These are phyloP conservation scores for Asclepias syriaca DNA, from an alignment of 257 asterid genomes.

Conservation along the genomic window DNA sequence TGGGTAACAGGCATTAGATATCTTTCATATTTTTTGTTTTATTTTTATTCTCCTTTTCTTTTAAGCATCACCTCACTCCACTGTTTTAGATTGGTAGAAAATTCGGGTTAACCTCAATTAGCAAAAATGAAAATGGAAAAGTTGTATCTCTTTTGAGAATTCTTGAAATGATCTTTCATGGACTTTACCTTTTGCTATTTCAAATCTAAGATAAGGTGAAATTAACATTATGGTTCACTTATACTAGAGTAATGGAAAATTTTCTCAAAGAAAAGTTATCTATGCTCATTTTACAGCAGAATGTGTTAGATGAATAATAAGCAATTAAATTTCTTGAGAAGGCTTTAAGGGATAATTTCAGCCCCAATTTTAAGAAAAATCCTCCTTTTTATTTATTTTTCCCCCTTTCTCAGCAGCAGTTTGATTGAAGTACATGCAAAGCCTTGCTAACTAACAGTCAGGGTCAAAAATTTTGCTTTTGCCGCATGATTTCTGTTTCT, in stretches of 20 bases:
- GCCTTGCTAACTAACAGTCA: not conserved
- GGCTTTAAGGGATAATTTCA: not conserved
- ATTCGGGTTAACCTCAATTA: slow-evolving; percentile 1
- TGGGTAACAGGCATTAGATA: slow-evolving; percentile 1
- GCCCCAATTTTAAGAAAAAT: not conserved
- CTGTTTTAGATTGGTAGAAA: not conserved
- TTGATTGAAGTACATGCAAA: not conserved
- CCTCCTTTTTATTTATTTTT: not conserved
- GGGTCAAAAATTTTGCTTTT: not conserved
- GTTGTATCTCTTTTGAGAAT: not conserved
- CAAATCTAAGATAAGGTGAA: not conserved
- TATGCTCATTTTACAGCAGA: not conserved
- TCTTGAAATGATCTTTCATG: not conserved
- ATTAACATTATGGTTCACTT: not conserved
- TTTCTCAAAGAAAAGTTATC: slow-evolving; percentile 1
- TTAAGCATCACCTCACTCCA: not conserved
- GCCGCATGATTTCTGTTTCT: not conserved
- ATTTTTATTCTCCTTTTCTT: too few relatives aligned
- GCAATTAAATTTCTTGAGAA: not conserved
- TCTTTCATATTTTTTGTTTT: not conserved
- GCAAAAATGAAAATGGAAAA: not conserved
- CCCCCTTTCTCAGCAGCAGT: not conserved
- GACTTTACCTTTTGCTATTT: not conserved
- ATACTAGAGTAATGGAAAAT: not conserved
- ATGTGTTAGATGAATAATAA: not conserved